Conservation (phyloP, 2,329 filamentous ascomycete genomes). For the Trichoderma endophyticum region DNA sequence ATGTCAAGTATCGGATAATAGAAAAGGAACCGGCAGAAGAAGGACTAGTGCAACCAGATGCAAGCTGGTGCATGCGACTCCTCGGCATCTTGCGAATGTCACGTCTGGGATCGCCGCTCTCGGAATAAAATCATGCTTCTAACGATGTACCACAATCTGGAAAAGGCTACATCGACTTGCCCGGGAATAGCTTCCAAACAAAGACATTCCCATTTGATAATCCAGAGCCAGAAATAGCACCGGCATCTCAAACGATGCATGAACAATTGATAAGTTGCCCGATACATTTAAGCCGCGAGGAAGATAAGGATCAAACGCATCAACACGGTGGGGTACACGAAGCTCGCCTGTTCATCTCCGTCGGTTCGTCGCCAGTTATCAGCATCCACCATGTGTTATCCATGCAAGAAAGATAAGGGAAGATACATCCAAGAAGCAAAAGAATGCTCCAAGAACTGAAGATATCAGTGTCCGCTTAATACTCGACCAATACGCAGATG, state of each 20-base stretch:
- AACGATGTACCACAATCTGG: not conserved
- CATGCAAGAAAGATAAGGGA: not conserved
- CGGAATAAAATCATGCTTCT: not conserved
- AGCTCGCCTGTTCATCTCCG: not conserved
- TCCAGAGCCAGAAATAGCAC: not conserved
- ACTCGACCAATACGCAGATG: not conserved
- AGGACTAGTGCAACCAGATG: not conserved
- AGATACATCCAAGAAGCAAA: not conserved
- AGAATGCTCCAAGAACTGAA: not conserved
- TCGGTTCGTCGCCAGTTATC: not conserved
- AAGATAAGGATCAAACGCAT: not conserved
- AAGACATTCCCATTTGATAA: not conserved
- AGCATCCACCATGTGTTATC: not conserved
- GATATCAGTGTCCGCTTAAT: not conserved
- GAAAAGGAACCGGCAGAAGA: not conserved
- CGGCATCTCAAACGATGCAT: not conserved
- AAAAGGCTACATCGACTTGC: not conserved
- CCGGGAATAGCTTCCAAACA: not conserved
- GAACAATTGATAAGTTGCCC: not conserved
- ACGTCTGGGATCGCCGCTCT: not conserved
- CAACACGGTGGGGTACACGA: not conserved
- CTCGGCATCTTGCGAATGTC: not conserved
- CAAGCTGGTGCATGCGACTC: not conserved
- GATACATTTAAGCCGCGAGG: not conserved
- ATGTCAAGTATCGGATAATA: not conserved